Conservation (phyloP, 2,329 filamentous ascomycete species). For the Botrytis fabae region DNA sequence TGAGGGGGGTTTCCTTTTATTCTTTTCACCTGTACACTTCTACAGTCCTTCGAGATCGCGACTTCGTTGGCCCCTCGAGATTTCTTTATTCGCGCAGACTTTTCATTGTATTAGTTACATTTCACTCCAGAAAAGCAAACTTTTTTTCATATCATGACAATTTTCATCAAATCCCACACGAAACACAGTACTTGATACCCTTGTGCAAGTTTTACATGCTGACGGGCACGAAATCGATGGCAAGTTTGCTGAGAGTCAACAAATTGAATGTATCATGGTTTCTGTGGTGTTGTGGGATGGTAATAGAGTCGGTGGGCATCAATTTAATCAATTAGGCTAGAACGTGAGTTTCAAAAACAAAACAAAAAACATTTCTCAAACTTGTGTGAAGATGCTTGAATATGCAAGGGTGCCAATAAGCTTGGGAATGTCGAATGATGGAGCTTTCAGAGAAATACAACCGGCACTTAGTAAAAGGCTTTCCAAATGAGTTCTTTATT, state of each 20-base stretch:
- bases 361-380: background rate
- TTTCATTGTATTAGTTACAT: slow-evolving; percentile 17
- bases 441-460: background rate
- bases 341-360: background rate
- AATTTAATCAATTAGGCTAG: slow-evolving; percentile 11
- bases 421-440: background rate
- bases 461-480: background rate
- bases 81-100: background rate
- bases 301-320: background rate
- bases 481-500: background rate
- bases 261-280: slow-evolving; percentile 15
- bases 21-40: slow-evolving; percentile 11
- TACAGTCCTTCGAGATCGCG: background rate
- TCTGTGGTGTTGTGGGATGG: slow-evolving; percentile 3
- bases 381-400: background rate
- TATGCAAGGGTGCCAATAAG: background rate
- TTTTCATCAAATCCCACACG: background rate
- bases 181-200: background rate
- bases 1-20: background rate
- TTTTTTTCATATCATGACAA: background rate
- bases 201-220: slow-evolving; percentile 15
- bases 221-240: background rate
- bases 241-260: slow-evolving; percentile 13
- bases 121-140: slow-evolving; percentile 14
- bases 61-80: background rate